phyloP scores from a whole-genome alignment of 2,329 filamentous ascomycete genomes.

The Penicillium sp. region DNA sequence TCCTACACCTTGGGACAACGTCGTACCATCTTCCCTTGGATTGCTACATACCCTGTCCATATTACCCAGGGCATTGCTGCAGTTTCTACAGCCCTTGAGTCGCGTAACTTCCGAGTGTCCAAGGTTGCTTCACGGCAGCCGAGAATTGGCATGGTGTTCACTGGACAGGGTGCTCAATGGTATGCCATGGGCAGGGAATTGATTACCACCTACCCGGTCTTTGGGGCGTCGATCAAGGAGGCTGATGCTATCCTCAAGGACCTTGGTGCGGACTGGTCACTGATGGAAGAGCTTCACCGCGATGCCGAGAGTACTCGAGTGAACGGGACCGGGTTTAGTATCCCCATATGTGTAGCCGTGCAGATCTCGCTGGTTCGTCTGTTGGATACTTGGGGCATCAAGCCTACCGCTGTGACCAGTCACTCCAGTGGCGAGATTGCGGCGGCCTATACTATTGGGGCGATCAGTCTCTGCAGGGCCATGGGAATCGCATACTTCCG shows the following conservation, averaged over 20 bases:
- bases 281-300: background rate
- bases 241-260: background rate
- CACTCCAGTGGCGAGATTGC: conserved; percentile 59
- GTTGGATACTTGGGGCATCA: conserved; percentile 53
- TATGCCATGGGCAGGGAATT: conserved; percentile 34
- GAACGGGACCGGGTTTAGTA: conserved; percentile 6
- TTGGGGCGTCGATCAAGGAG: conserved; percentile 18
- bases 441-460: conserved; percentile 54
- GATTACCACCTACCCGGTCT: conserved; percentile 25
- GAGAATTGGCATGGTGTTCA: background rate
- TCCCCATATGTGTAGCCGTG: conserved; percentile 47
- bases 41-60: background rate
- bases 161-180: conserved; percentile 38
- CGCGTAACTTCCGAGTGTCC: background rate
- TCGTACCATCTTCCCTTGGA: background rate
- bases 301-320: background rate
- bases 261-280: conserved; percentile 4
- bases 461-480: conserved; percentile 41
- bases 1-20: background rate
- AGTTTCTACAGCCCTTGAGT: background rate
- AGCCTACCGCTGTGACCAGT: conserved; percentile 49
- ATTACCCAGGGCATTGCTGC: background rate
- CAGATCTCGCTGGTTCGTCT: conserved; percentile 57
- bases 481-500: conserved; percentile 48
- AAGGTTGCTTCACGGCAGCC: background rate